These are phyloP conservation scores for Garcia nutans DNA, from an alignment of 345 rosid species.

Conservation along the genomic window DNA sequence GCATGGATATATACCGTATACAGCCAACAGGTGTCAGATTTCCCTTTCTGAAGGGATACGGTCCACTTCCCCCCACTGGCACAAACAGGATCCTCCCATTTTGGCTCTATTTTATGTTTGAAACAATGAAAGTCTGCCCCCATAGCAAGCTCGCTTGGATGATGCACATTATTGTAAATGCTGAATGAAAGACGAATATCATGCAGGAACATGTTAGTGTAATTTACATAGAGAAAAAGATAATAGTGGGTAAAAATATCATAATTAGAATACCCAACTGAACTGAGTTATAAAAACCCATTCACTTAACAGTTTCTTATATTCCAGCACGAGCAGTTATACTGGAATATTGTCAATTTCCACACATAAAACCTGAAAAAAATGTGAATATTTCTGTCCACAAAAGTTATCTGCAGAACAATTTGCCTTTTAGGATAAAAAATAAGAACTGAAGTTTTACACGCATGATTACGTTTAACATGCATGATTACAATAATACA, in stretches of 20 bases:
- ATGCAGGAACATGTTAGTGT: background rate
- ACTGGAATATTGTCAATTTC: too few species aligned
- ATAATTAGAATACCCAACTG: background rate
- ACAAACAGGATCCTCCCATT: conserved; percentile 97
- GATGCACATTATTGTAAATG: conserved; percentile 68
- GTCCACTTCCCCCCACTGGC: conserved; percentile 98
- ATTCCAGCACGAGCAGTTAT: background rate
- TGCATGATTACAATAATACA: background rate
- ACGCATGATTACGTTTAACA: background rate
- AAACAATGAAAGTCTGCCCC: conserved; percentile 85
- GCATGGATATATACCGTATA: conserved; percentile 50
- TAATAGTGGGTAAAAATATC: background rate
- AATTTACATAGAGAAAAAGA: too few species aligned
- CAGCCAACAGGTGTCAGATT: conserved; percentile 76
- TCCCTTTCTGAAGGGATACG: conserved; percentile 41
- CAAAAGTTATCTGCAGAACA: background rate
- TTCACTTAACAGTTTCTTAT: background rate
- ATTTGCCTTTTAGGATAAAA: background rate
- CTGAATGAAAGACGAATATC: conserved; percentile 34
- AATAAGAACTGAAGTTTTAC: background rate
- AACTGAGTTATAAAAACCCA: background rate
- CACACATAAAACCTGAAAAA: background rate
- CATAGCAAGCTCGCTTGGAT: conserved; percentile 61
- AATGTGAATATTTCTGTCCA: background rate
- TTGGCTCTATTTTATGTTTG: conserved; percentile 83